Evolutionary conservation across 1,139 yeast genomes (phyloP), one percentile per base, ranked within the genome.

Genomic region (Hyphopichia khmerensis): DNA sequence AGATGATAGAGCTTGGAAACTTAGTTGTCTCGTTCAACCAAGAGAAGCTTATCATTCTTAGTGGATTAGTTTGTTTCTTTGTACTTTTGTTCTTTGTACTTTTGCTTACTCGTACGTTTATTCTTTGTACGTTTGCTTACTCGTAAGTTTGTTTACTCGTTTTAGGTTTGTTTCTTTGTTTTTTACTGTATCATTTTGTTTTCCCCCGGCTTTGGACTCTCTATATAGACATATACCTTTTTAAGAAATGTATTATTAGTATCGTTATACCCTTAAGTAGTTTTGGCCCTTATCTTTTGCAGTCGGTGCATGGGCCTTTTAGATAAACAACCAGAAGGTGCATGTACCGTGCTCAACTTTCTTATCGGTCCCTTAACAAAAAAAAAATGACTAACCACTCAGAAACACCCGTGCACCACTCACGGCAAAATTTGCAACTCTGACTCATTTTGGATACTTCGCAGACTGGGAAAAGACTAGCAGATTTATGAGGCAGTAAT

Each of bases 1-100:
- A 48, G 79, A 75, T 37, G 91, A 85, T 51, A 69, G 93, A 50
- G 80, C 84, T 2, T 85, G 91, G 86, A 77, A 81, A 46, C 67
- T 84, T 57, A 84, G 91, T 65, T 76, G 85, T 53, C 59, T 67
- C 45, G 73, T 80, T 38, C 77, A 72, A 43, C 75, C 77, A 7
- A 56, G 77, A 47, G 73, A 68, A 26, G 29, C 29, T 26, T 11
- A 26, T 26, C 29, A 26, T 11, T 21, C 5, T 6, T 21, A 21
- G 8, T 21, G 24, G 5, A 21, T 8, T 8, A 21, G 5, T 5
- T 21, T 21, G 8, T 8, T 8, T 21, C 24, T 26, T 26, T 11
- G 4, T 26, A 13, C n/a, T 26, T 26, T 26, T 11, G n/a, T 26
- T 26, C 10, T 11, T 26, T 9, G 5, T 26, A 7, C 10, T 11